phyloP scores from a whole-genome alignment of 345 rosid species.

The Euclidium syriacum region DNA sequence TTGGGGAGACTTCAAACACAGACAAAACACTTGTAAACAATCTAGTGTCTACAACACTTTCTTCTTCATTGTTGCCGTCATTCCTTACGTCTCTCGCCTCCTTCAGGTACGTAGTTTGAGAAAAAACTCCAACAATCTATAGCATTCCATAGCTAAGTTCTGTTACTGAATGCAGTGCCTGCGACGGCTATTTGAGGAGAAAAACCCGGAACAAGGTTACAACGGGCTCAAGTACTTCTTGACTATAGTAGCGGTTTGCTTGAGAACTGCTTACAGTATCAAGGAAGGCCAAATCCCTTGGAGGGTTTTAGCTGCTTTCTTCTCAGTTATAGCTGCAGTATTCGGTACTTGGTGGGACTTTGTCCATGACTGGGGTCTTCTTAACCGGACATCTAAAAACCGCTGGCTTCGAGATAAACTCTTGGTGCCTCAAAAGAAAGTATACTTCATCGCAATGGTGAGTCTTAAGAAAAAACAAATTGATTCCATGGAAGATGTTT shows the following conservation, averaged over 20 bases:
- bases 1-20: constrained; percentile 47
- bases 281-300: constrained; percentile 23
- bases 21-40: constrained; percentile 34
- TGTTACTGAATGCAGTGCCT: constrained; percentile 43
- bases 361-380: constrained; percentile 67
- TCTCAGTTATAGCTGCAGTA: constrained; percentile 45
- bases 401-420: constrained; percentile 68
- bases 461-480: constrained; percentile 16
- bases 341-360: constrained; percentile 60
- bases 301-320: constrained; percentile 35
- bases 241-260: constrained; percentile 52
- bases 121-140: neutral
- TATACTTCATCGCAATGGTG: constrained; percentile 55
- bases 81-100: constrained; percentile 51
- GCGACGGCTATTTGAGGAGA: constrained; percentile 55
- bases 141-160: neutral
- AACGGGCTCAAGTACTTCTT: constrained; percentile 58
- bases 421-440: constrained; percentile 44
- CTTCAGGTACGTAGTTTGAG: constrained; percentile 41
- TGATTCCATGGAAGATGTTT: neutral
- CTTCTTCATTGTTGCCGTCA: constrained; percentile 46
- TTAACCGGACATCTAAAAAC: constrained; percentile 51
- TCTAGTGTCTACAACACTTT: constrained; percentile 34
- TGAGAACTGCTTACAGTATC: constrained; percentile 50
- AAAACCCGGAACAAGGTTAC: constrained; percentile 45